phyloP scores from a whole-genome alignment of 148 eudicot species.

The Arbutus unedo region DNA sequence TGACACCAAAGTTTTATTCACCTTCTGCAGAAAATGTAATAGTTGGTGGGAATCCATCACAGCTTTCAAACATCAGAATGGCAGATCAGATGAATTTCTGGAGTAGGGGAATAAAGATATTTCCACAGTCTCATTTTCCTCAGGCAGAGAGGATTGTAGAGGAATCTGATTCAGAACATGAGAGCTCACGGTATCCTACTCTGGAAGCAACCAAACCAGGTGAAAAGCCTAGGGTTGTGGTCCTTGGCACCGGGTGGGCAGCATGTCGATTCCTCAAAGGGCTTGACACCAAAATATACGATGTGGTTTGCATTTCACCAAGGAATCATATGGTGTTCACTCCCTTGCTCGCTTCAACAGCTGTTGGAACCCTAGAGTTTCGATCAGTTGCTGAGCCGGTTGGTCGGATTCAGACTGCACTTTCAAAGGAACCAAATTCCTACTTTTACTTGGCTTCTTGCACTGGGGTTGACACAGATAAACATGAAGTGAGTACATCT shows the following conservation, averaged over 20 bases:
- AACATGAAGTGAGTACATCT: slow-evolving; percentile 62
- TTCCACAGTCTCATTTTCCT: slow-evolving; percentile 34
- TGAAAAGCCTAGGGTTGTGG: slow-evolving; percentile 84
- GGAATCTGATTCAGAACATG: slow-evolving; percentile 41
- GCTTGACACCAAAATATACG: slow-evolving; percentile 63
- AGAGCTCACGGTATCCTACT: slow-evolving; percentile 41
- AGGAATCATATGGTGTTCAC: slow-evolving; percentile 97
- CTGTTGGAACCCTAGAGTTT: slow-evolving; percentile 89
- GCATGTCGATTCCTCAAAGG: slow-evolving; percentile 86
- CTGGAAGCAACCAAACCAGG: slow-evolving; percentile 70
- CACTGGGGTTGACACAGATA: slow-evolving; percentile 52
- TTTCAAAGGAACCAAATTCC: slow-evolving; percentile 71
- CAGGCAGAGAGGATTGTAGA: slow-evolving; percentile 34
- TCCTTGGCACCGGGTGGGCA: slow-evolving; percentile 91
- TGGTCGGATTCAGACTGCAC: slow-evolving; percentile 63
- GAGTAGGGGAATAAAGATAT: slow-evolving; percentile 45
- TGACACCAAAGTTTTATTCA: slow-evolving; percentile 3
- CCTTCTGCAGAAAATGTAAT: slow-evolving; percentile 24
- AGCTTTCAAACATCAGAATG: slow-evolving; percentile 20
- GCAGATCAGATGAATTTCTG: slow-evolving; percentile 23
- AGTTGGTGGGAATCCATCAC: slow-evolving; percentile 18
- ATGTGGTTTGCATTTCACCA: slow-evolving; percentile 83
- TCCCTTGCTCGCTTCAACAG: slow-evolving; percentile 91
- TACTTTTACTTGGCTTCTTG: slow-evolving; percentile 80
- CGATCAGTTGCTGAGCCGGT: slow-evolving; percentile 88